phyloP scores from a whole-genome alignment of 1,284 basidiomycete genomes.

The Malassezia furfur region DNA sequence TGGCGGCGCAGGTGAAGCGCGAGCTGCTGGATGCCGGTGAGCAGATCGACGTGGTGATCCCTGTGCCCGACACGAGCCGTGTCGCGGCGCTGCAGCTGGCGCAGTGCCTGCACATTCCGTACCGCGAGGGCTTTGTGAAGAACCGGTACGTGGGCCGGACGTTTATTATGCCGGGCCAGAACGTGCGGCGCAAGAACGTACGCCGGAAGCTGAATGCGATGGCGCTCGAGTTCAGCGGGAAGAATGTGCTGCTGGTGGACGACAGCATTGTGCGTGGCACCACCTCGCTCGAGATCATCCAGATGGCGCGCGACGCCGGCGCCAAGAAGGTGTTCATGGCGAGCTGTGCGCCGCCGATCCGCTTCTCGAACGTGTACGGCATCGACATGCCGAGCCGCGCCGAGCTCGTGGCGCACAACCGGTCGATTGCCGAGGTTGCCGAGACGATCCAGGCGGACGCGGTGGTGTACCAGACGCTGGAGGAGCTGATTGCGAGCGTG shows the following conservation, averaged over 20 bases:
- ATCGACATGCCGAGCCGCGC: slow-evolving; percentile 96
- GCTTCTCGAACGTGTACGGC: slow-evolving; percentile 91
- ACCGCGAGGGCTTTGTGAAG: slow-evolving; percentile 97
- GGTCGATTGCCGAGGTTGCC: slow-evolving; percentile 68
- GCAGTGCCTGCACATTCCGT: slow-evolving; percentile 78
- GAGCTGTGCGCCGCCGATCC: slow-evolving; percentile 92
- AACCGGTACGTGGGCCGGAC: slow-evolving; percentile 97
- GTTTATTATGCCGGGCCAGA: slow-evolving; percentile 98
- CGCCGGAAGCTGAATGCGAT: slow-evolving; percentile 94
- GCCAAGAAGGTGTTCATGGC: slow-evolving; percentile 96
- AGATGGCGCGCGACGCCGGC: slow-evolving; percentile 98
- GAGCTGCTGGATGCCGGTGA: slow-evolving; percentile 59
- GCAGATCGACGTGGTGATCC: slow-evolving; percentile 69
- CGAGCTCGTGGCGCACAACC: slow-evolving; percentile 83
- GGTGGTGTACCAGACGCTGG: slow-evolving; percentile 92
- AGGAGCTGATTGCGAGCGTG: slow-evolving; percentile 79
- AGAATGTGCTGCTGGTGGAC: slow-evolving; percentile 91
- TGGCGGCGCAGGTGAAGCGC: slow-evolving; percentile 75
- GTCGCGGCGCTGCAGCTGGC: slow-evolving; percentile 92
- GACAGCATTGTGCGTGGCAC: slow-evolving; percentile 98
- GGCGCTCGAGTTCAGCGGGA: slow-evolving; percentile 91
- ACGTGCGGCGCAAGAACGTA: slow-evolving; percentile 76
- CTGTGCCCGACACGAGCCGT: slow-evolving; percentile 91
- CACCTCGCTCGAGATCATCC: slow-evolving; percentile 95
- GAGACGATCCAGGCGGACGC: slow-evolving; percentile 84